Conservation (phyloP, 2,329 filamentous ascomycete species). For the Myriangium duriaei region DNA sequence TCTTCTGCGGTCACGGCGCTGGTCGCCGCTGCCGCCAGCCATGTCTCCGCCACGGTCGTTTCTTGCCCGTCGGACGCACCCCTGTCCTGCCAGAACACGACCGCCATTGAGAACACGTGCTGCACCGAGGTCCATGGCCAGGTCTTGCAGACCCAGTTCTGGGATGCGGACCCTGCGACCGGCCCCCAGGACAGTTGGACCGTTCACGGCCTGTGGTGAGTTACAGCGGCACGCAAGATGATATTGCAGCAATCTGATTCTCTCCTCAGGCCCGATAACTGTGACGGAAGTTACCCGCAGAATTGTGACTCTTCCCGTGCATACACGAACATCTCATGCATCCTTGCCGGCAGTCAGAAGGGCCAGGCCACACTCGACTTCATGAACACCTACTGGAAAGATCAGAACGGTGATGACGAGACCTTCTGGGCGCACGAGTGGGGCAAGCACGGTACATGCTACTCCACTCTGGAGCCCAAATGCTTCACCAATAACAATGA, state of each 20-base stretch:
- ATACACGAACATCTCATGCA: constrained; percentile 15
- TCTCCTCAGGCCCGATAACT: constrained; percentile 14
- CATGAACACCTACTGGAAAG: constrained; percentile 18
- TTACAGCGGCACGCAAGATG: no score
- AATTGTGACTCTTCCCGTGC: constrained; percentile 13
- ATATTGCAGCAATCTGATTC: no score
- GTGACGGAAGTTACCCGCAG: constrained; percentile 15
- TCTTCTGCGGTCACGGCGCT: background rate
- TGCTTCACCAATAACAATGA: constrained; percentile 15
- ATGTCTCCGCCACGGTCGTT: background rate
- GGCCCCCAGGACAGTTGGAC: constrained; percentile 16
- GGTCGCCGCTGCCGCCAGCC: no score
- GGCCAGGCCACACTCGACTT: constrained; percentile 13
- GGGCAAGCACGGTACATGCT: constrained; percentile 19
- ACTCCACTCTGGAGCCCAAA: constrained; percentile 16
- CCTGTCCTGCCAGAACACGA: constrained; percentile 10
- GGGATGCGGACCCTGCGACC: constrained; percentile 16
- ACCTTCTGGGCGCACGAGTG: constrained; percentile 16
- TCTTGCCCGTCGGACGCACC: constrained; percentile 1
- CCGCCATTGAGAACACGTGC: constrained; percentile 45
- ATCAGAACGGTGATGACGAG: constrained; percentile 16
- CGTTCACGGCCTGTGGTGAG: constrained; percentile 16
- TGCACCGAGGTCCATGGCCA: constrained; percentile 56
- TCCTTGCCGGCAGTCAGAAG: constrained; percentile 13
- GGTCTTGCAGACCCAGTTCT: constrained; percentile 17